Conservation (phyloP, 1,284 basidiomycete genomes). For the Puccinia horiana region DNA sequence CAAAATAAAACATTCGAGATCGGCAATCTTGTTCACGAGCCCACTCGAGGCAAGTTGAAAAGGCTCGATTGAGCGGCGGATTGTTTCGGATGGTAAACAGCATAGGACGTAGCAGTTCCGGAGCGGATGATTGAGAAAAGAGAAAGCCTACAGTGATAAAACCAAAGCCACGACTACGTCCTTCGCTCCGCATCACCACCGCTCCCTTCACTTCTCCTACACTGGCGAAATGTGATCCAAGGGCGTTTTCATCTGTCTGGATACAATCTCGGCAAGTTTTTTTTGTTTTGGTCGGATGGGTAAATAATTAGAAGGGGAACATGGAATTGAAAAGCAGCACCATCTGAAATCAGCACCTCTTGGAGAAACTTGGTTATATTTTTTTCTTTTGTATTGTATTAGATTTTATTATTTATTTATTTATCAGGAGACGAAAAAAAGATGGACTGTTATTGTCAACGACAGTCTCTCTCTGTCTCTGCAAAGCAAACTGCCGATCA, state of each 20-base stretch:
- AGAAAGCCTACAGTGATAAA: slow-evolving; percentile 35
- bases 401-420: too few relatives aligned
- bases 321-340: too few relatives aligned
- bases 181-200: slow-evolving; percentile 37
- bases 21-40: background rate
- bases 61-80: background rate
- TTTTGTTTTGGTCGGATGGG: background rate
- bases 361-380: too few relatives aligned
- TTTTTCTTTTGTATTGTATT: too few relatives aligned
- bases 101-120: too few relatives aligned
- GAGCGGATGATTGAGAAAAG: background rate
- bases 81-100: too few relatives aligned
- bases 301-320: background rate
- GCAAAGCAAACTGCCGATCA: background rate
- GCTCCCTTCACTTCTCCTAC: slow-evolving; percentile 38
- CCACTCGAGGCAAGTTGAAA: too few relatives aligned
- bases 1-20: background rate
- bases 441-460: too few relatives aligned
- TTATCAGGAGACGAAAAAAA: too few relatives aligned
- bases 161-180: slow-evolving; percentile 43
- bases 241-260: slow-evolving; percentile 35
- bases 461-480: background rate
- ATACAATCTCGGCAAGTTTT: background rate
- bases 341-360: too few relatives aligned
- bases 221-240: slow-evolving; percentile 32